Percentiles rank a stretch among this genome's conserved stretches.
These are phyloP conservation scores for Solanum chmielewskii DNA, from an alignment of 257 asterid species.

Conservation along the genomic window DNA sequence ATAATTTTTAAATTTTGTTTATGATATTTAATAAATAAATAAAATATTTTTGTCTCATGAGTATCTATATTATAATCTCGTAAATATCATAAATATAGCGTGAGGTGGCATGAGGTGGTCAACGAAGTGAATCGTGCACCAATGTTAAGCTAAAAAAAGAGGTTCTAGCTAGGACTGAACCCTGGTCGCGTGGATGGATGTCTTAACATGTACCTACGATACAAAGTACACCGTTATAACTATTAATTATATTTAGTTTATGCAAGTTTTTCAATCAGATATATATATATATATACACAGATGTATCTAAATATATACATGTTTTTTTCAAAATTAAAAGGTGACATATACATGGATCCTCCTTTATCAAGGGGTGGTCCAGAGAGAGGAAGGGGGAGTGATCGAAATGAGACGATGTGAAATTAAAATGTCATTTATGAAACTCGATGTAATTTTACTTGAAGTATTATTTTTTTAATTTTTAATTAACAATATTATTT, in stretches of 20 bases:
- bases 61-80: background rate
- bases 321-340: too few relatives aligned
- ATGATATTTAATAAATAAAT: background rate
- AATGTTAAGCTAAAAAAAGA: too few relatives aligned
- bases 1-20: background rate
- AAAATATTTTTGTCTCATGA: background rate
- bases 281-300: too few relatives aligned
- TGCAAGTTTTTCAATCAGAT: too few relatives aligned
- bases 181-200: too few relatives aligned
- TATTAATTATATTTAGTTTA: too few relatives aligned
- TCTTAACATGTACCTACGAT: too few relatives aligned
- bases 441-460: background rate
- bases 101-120: background rate
- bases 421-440: background rate
- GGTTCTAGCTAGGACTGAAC: too few relatives aligned
- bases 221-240: too few relatives aligned
- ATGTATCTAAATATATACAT: too few relatives aligned
- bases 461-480: background rate
- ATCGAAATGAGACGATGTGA: background rate
- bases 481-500: background rate
- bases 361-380: background rate
- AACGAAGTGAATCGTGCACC: too few relatives aligned
- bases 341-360: too few relatives aligned
- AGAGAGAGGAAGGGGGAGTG: background rate
- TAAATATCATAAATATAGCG: background rate